Evolutionary conservation across 73 alveolate species (phyloP).

Genomic region (Tetrahymena borealis): DNA sequence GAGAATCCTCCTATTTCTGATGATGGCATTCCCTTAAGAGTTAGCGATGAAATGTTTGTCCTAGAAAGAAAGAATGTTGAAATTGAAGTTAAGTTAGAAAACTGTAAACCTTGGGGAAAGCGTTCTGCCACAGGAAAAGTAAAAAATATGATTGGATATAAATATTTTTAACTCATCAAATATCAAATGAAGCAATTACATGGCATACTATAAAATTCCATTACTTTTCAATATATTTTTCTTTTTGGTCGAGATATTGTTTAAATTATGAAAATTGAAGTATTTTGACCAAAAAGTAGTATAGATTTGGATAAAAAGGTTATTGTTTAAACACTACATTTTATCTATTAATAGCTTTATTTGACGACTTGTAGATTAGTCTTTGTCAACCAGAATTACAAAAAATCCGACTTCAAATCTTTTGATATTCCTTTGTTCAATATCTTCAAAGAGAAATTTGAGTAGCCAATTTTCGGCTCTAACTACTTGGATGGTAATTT

Average conservation of each 20-base stretch:
- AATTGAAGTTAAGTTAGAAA: conserved; percentile 76
- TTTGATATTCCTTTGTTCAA: conserved; percentile 95
- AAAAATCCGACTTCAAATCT: conserved; percentile 64
- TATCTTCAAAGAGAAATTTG: conserved; percentile 81
- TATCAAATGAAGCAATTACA: not conserved
- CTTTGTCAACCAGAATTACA: conserved; percentile 64
- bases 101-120: conserved; percentile 49
- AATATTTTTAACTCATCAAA: too few relatives aligned
- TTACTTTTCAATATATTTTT: too few relatives aligned
- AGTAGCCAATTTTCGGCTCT: conserved; percentile 97
- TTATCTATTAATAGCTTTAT: conserved; percentile 31
- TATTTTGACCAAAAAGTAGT: too few relatives aligned
- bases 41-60: conserved; percentile 83
- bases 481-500: conserved; percentile 84
- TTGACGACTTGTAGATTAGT: conserved; percentile 92
- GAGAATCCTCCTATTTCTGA: conserved; percentile 87
- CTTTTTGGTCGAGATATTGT: too few relatives aligned
- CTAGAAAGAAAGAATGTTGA: conserved; percentile 84
- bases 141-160: conserved; percentile 9
- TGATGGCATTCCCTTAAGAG: conserved; percentile 82
- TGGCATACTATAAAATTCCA: too few relatives aligned
- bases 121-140: conserved; percentile 91
- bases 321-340: too few relatives aligned
- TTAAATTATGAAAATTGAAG: too few relatives aligned
- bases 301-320: too few relatives aligned